Evolutionary conservation across 2,329 filamentous ascomycete species (phyloP).

Genomic region (Botryosphaeria dothidea): DNA sequence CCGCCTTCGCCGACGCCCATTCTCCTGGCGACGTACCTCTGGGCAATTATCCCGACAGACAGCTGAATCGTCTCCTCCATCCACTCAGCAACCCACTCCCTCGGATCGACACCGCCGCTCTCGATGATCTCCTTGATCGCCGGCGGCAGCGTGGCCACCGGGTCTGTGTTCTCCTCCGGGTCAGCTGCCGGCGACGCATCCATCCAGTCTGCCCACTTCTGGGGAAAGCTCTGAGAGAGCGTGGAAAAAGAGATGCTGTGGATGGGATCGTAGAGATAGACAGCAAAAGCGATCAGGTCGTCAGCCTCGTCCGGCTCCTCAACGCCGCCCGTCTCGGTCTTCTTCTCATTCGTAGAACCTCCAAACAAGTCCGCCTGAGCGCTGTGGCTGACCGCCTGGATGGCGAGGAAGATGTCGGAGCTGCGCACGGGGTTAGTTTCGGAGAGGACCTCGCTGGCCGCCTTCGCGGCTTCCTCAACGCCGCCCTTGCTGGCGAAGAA

Average conservation of each 20-base stretch:
- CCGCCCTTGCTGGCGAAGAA: slow-evolving; percentile 80
- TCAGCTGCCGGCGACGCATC: slow-evolving; percentile 61
- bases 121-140: slow-evolving; percentile 85
- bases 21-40: slow-evolving; percentile 88
- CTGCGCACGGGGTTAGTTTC: slow-evolving; percentile 88
- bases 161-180: slow-evolving; percentile 37
- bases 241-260: slow-evolving; percentile 87
- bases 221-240: slow-evolving; percentile 79
- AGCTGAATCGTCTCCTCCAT: slow-evolving; percentile 83
- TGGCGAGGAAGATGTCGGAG: slow-evolving; percentile 92
- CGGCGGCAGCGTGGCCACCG: slow-evolving; percentile 61
- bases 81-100: slow-evolving; percentile 98
- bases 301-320: slow-evolving; percentile 60
- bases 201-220: slow-evolving; percentile 87
- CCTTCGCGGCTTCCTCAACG: slow-evolving; percentile 74
- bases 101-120: slow-evolving; percentile 75
- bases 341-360: slow-evolving; percentile 57
- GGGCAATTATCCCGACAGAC: slow-evolving; percentile 81
- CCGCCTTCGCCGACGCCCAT: slow-evolving; percentile 95
- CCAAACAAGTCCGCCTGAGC: slow-evolving; percentile 67
- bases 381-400: slow-evolving; percentile 78
- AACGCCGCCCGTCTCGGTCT: slow-evolving; percentile 55
- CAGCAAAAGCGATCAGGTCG: slow-evolving; percentile 69
- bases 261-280: slow-evolving; percentile 83
- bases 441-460: slow-evolving; percentile 75